Conservation (phyloP, 805 yeast genomes). For the Metschnikowia rubicola region DNA sequence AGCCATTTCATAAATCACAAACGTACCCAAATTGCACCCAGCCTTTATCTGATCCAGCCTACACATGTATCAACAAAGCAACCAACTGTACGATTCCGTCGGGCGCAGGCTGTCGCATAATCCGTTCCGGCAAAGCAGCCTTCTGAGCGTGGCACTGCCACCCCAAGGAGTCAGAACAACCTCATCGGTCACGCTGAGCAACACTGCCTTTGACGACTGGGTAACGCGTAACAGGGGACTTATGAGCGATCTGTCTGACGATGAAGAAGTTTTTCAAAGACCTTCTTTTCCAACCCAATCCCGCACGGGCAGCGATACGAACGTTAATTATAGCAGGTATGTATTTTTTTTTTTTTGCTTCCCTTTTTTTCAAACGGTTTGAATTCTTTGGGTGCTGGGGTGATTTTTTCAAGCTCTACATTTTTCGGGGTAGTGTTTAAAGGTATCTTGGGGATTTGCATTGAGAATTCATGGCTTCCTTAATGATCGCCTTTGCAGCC, state of each 20-base stretch:
- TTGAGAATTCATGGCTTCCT: no score
- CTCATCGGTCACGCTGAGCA: slow-evolving; percentile 11
- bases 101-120: slow-evolving; percentile 56
- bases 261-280: slow-evolving; percentile 30
- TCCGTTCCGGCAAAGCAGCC: slow-evolving; percentile 52
- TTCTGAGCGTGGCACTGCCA: slow-evolving; percentile 17
- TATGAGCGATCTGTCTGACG: slow-evolving; percentile 41
- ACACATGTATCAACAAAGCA: slow-evolving; percentile 41
- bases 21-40: not conserved
- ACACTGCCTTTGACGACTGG: slow-evolving; percentile 52
- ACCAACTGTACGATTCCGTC: slow-evolving; percentile 30
- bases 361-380: not conserved
- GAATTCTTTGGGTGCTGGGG: not conserved
- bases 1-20: not conserved
- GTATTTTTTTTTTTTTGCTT: slow-evolving; percentile 15
- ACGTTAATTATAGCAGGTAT: slow-evolving; percentile 33
- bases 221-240: slow-evolving; percentile 44
- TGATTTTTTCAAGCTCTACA: not conserved
- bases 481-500: no score
- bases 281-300: slow-evolving; percentile 28
- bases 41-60: not conserved
- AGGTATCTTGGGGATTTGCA: no score
- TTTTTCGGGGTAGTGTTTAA: no score
- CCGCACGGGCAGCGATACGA: slow-evolving; percentile 34
- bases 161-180: slow-evolving; percentile 5